A percentile compares a stretch with the other conserved stretches of the same genome.
These are phyloP conservation scores for Fusarium globosum DNA, from an alignment of 2,329 filamentous ascomycete species.

Conservation along the genomic window DNA sequence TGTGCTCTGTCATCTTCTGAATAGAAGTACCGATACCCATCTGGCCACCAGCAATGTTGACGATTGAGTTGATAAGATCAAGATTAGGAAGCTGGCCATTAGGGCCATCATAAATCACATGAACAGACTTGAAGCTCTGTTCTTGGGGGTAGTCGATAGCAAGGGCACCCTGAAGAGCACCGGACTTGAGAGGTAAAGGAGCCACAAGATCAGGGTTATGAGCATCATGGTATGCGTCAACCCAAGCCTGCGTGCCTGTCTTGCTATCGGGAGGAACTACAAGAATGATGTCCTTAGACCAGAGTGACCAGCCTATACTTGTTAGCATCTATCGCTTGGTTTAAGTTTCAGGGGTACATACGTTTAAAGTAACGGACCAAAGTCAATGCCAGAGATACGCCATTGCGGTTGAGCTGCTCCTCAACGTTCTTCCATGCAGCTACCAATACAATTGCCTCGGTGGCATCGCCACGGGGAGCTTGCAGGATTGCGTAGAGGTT, in stretches of 20 bases:
- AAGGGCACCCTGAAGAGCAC: conserved; percentile 89
- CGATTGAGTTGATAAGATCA: conserved; percentile 94
- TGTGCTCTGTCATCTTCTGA: conserved; percentile 88
- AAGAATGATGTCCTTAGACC: conserved; percentile 98
- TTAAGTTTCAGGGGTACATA: conserved; percentile 46
- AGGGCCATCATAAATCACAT: conserved; percentile 93
- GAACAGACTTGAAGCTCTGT: conserved; percentile 84
- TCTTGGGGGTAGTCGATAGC: conserved; percentile 94
- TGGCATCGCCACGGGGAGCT: conserved; percentile 93
- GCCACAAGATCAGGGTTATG: conserved; percentile 78
- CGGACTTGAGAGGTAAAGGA: conserved; percentile 87
- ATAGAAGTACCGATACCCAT: conserved; percentile 88
- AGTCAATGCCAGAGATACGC: conserved; percentile 86
- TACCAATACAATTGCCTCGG: conserved; percentile 93
- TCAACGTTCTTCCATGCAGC: conserved; percentile 89
- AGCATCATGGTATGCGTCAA: conserved; percentile 95
- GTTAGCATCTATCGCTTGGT: conserved; percentile 28
- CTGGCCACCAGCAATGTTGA: conserved; percentile 87
- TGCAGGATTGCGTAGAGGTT: conserved; percentile 95
- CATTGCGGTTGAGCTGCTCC: conserved; percentile 83
- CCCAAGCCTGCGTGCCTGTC: conserved; percentile 94
- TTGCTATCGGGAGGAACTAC: conserved; percentile 89
- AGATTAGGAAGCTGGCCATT: conserved; percentile 97
- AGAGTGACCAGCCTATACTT: conserved; percentile 85
- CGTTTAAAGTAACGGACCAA: conserved; percentile 94